phyloP scores from a whole-genome alignment of 192 early-diverging fungal species.

The Linnemannia zychae region DNA sequence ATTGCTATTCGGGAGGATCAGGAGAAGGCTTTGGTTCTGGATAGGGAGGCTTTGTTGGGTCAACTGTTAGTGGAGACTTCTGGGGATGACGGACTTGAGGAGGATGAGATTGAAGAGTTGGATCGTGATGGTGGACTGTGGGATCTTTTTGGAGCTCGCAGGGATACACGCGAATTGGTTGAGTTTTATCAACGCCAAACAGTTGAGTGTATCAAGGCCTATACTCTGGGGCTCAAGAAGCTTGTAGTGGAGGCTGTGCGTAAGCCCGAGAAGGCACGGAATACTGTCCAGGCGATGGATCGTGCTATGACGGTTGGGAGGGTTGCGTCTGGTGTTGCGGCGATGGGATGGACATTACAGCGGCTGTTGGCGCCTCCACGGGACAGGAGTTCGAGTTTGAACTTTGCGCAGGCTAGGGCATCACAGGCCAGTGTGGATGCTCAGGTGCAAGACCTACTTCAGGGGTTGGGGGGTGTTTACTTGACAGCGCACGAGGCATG shows the following conservation, averaged over 20 bases:
- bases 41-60: constrained; percentile 7
- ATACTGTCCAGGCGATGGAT: constrained; percentile 41
- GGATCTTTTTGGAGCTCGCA: constrained; percentile 41
- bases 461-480: constrained; percentile 52
- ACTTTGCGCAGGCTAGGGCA: constrained; percentile 31
- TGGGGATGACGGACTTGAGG: not conserved
- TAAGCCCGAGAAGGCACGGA: constrained; percentile 44
- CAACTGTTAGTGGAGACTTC: not conserved
- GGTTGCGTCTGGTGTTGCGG: constrained; percentile 25
- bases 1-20: constrained; percentile 31
- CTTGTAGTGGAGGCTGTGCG: constrained; percentile 39
- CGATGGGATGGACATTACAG: constrained; percentile 26
- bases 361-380: constrained; percentile 11
- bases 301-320: constrained; percentile 45
- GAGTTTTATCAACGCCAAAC: constrained; percentile 41
- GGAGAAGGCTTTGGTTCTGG: constrained; percentile 22
- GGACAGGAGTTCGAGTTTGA: constrained; percentile 3
- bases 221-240: constrained; percentile 23
- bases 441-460: constrained; percentile 42
- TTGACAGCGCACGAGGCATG: constrained; percentile 59
- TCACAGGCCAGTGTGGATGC: constrained; percentile 44
- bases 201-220: constrained; percentile 34
- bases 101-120: constrained; percentile 14
- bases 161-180: constrained; percentile 9
- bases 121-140: not conserved